Base-by-base conservation (phyloP, 164 flowering plant genomes). In the Nymphaea thermarum region DNA sequence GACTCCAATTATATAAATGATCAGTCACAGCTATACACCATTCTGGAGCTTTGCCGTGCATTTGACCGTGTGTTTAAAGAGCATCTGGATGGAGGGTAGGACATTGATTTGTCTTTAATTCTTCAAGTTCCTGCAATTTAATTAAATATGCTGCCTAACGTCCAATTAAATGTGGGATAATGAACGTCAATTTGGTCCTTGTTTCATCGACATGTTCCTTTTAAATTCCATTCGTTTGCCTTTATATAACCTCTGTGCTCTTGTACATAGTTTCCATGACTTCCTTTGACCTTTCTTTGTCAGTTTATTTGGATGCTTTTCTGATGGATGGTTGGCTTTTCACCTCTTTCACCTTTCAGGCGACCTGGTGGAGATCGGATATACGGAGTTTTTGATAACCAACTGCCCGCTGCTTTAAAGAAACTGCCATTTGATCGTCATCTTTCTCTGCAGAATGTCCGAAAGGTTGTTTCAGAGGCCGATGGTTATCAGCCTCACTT, bases 401-500 rank as follows among this genome's bases (percentile, higher is more conserved):
- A 93, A 78, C 86, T 93, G 42, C 98, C 97, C 61, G 86, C 93
- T 72, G 98, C 98, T 73, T 60, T 93, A 62, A 89, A 77, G 71
- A 93, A 85, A 79, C 93, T 93, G 66, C 98, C 96, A 59, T 80
- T 93, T 74, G 97, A 93, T 73, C 91, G 90, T 6, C 96, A 90
- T 73, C 86, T 93, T 63, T 93, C 98, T 3, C 55, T 80, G 62
- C 83, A 85, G 66, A 93, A 86, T 80, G 92, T 93, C 11, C 79
- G 79, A 63, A 93, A 85, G 76, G 87, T 90, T 12, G 82, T 93
- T 65, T 81, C 96, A 11, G 96, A 93, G 75, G 95, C 98, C 66
- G 96, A 93, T 87, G 98, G 98, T 10, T 93, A 93, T 75, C 98
- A 89, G 71, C 98, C 97, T 41, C 98, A 93, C 79, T 76, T 93